Conservation (phyloP, 352 stramenopile genomes). For the Elongisporangium senticosum region DNA sequence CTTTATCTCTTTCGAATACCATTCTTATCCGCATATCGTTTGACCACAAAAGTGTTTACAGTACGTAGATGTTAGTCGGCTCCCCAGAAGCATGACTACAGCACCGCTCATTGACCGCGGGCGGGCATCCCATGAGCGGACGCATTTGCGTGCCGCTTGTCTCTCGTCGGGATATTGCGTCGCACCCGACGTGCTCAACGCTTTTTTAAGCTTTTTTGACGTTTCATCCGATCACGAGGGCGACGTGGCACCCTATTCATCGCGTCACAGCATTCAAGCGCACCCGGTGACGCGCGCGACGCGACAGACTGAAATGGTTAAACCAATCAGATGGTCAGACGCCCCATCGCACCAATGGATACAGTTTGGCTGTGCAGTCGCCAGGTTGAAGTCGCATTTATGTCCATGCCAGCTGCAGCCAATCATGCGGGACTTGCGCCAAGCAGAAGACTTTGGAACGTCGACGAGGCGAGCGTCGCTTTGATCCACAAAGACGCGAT, state of each 20-base stretch:
- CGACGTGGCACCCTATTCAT: neutral
- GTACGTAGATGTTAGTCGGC: neutral
- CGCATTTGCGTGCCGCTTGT: neutral
- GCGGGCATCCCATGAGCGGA: neutral
- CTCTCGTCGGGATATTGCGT: neutral
- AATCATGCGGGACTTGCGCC: neutral
- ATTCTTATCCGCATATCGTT: no score
- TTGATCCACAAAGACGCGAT: neutral
- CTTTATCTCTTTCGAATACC: no score
- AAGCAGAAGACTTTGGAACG: neutral
- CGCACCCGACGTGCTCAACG: neutral
- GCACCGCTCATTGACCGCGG: neutral
- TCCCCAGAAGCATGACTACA: neutral
- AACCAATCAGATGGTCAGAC: constrained; percentile 1
- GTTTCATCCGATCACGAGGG: neutral
- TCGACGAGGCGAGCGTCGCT: neutral
- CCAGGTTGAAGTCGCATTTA: neutral
- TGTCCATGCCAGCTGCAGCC: neutral
- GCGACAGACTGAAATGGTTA: constrained; percentile 10
- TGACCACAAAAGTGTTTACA: neutral
- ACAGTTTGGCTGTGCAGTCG: neutral
- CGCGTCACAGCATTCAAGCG: constrained; percentile 16
- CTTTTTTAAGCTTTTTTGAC: neutral
- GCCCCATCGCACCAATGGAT: neutral
- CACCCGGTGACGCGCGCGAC: constrained; percentile 29